A percentile compares a stretch with the other conserved stretches of the same genome.
phyloP scores from a whole-genome alignment of 768 basidiomycete genomes.

The Strobilomyces confusus region DNA sequence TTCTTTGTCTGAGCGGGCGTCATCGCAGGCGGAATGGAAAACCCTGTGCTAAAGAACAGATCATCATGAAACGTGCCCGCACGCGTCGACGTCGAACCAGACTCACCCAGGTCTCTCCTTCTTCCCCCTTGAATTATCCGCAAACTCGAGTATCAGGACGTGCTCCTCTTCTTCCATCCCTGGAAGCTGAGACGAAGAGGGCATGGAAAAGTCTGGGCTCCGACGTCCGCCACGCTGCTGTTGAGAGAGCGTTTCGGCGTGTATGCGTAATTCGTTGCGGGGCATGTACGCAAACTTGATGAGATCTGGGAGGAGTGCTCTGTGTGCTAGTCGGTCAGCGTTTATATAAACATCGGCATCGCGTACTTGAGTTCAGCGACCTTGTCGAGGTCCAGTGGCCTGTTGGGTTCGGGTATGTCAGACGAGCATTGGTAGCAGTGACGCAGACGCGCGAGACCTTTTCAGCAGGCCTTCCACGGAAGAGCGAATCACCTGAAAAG shows the following conservation, averaged over 20 bases:
- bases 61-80: neutral
- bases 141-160: conserved; percentile 50
- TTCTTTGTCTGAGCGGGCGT: conserved; percentile 60
- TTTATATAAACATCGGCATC: neutral
- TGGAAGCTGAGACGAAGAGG: conserved; percentile 26
- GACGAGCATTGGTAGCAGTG: neutral
- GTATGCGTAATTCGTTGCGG: conserved; percentile 53
- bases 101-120: conserved; percentile 27
- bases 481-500: conserved; percentile 67
- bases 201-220: conserved; percentile 41
- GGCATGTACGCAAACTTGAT: conserved; percentile 83
- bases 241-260: conserved; percentile 34
- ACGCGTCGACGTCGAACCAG: neutral
- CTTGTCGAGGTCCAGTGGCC: conserved; percentile 71
- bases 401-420: conserved; percentile 28
- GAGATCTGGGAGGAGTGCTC: conserved; percentile 77
- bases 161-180: conserved; percentile 38
- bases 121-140: conserved; percentile 39
- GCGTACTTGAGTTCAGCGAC: conserved; percentile 81
- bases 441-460: conserved; percentile 40
- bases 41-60: conserved; percentile 13
- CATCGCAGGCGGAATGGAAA: conserved; percentile 34
- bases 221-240: conserved; percentile 25
- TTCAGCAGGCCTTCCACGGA: conserved; percentile 82
- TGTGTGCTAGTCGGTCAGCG: conserved; percentile 22